Evolutionary conservation across 768 basidiomycete genomes (phyloP), one percentile per base, ranked within the genome.

Genomic region (Tricholoma flavovirens): DNA sequence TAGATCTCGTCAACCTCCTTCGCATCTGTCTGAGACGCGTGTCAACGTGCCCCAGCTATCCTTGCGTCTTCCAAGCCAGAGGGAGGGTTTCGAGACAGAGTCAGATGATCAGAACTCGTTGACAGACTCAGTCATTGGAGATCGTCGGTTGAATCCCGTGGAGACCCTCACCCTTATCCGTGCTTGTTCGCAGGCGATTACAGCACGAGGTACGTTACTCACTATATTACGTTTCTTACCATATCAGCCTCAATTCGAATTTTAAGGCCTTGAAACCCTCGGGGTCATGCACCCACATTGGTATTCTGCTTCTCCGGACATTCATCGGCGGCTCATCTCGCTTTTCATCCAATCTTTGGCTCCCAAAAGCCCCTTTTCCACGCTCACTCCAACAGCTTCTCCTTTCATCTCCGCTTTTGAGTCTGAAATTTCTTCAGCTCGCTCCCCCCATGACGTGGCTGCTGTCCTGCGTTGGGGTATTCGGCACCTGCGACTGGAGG

Each of bases 261-360:
- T 55, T 58, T 11, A 57, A 91, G 89, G 89, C n/a, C 75, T 90
- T 51, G 88, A 90, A 66, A 84, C 86, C 3, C 83, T 88, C 46
- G 90, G 90, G 17, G 77, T 92, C 46, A 92, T 92, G 87, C 87
- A 87, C 62, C 88, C 90, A 5, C 86, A 91, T 66, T 92, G 87
- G 89, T 77, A 87, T 67, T 85, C 88, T 38, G 77, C 89, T 8
- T 89, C 87, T 5, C 81, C 82, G 7, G 79, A 82, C 9, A 70
- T 79, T n/a, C 90, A 92, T 67, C 83, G 74, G 55, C 73, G 67
- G 56, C 82, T 92, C 30, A 82, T 90, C 55, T 87, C 87, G 15
- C 78, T 83, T 56, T 91, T 86, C 73, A 75, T 92, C 58, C 80
- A 79, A 60, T 87, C 87, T 1, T 75, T 87, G 68, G 73, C 76